Percentiles rank a stretch among this genome's conserved stretches.
These are phyloP conservation scores for Stentor roeselii DNA, from an alignment of 73 alveolate genomes.

Conservation along the genomic window DNA sequence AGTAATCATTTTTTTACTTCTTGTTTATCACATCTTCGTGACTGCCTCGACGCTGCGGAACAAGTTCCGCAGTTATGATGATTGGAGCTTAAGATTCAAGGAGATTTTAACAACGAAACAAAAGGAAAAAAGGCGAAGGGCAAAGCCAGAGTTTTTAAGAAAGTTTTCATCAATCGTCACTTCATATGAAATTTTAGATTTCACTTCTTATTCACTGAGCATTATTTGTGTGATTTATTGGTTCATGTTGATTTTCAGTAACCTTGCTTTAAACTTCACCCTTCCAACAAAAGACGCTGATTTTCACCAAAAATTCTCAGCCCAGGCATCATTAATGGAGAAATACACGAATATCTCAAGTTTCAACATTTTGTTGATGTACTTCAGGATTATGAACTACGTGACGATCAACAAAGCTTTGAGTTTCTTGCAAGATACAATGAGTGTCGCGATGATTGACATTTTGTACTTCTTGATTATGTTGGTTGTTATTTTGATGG, in stretches of 20 bases:
- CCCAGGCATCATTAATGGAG: slow-evolving; percentile 10
- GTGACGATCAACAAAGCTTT: slow-evolving; percentile 28
- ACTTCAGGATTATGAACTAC: slow-evolving; percentile 3
- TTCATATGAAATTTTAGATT: slow-evolving; percentile 48
- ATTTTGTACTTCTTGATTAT: slow-evolving; percentile 53
- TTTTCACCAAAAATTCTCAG: slow-evolving; percentile 32
- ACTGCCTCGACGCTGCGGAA: slow-evolving; percentile 31
- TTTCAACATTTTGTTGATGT: slow-evolving; percentile 29
- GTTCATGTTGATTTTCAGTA: slow-evolving; percentile 10
- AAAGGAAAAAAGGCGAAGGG: slow-evolving; percentile 40
- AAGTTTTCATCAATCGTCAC: slow-evolving; percentile 30
- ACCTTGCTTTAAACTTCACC: slow-evolving; percentile 23
- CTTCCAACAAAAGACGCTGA: slow-evolving; percentile 28
- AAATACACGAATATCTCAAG: slow-evolving; percentile 33
- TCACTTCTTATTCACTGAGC: slow-evolving; percentile 32
- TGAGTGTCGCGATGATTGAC: slow-evolving; percentile 45
- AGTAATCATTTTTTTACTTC: slow-evolving; percentile 32
- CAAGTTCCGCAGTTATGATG: slow-evolving; percentile 34
- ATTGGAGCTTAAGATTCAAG: slow-evolving; percentile 52
- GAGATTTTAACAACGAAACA: slow-evolving; percentile 41
- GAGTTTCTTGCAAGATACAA: slow-evolving; percentile 30
- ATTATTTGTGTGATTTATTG: slow-evolving; percentile 33
- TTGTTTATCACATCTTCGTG: slow-evolving; percentile 35
- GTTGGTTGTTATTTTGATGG: slow-evolving; percentile 44
- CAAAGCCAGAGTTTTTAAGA: slow-evolving; percentile 54